Evolutionary conservation across 768 basidiomycete species (phyloP).

Genomic region (Tulasnella sp.): DNA sequence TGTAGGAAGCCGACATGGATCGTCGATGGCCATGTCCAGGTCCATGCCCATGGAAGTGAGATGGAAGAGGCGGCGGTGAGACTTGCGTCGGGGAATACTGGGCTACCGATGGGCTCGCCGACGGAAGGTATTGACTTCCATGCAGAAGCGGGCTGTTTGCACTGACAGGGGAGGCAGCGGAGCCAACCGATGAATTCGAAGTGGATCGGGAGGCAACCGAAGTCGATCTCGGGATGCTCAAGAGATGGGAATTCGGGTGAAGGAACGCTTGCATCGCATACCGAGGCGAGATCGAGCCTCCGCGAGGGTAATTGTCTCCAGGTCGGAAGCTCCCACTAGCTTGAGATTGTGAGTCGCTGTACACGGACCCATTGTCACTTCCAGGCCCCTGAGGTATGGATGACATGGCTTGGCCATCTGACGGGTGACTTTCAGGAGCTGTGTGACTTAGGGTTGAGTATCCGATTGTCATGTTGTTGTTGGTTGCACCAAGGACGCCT

Average conservation of each 20-base stretch:
- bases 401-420: neutral
- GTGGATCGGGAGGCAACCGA: neutral
- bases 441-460: neutral
- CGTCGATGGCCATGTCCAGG: constrained; percentile 7
- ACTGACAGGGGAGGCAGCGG: constrained; percentile 4
- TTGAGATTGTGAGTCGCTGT: neutral
- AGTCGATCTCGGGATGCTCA: neutral
- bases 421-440: neutral
- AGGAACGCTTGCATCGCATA: neutral
- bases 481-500: neutral
- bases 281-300: neutral
- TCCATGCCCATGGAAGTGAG: constrained; percentile 1
- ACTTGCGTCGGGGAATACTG: neutral
- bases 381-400: neutral
- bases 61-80: neutral
- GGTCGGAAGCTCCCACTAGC: neutral
- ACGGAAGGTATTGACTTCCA: neutral
- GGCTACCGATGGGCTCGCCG: neutral
- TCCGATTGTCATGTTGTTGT: neutral
- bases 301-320: neutral
- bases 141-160: neutral
- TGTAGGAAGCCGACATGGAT: constrained; percentile 14
- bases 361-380: neutral
- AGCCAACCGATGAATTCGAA: neutral
- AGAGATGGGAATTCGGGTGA: neutral